Conservation (phyloP, 805 yeast genomes). For the Schizosaccharomyces japonicus region DNA sequence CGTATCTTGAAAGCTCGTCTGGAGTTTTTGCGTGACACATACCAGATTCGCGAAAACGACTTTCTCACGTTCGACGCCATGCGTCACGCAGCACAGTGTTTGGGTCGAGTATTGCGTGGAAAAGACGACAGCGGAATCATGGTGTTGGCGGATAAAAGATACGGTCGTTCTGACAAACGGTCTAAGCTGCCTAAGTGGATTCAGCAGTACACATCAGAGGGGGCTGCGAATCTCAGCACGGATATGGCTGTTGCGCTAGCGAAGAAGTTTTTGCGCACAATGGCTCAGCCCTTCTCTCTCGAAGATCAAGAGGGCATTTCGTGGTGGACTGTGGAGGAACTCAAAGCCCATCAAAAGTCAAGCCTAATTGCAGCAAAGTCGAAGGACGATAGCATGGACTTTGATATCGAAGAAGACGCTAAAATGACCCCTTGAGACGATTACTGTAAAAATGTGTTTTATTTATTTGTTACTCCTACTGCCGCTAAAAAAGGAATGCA, state of each 20-base stretch:
- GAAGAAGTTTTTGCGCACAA: slow-evolving; percentile 66
- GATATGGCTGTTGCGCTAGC: slow-evolving; percentile 95
- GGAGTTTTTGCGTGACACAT: slow-evolving; percentile 80
- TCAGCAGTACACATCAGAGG: slow-evolving; percentile 72
- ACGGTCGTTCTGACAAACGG: slow-evolving; percentile 42
- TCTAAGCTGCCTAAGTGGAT: slow-evolving; percentile 92
- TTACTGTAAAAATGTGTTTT: too few relatives aligned
- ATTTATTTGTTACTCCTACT: too few relatives aligned
- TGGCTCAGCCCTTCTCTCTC: slow-evolving; percentile 82
- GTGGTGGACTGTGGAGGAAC: slow-evolving; percentile 65
- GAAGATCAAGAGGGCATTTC: slow-evolving; percentile 84
- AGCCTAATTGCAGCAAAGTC: background rate
- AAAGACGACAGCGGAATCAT: slow-evolving; percentile 96
- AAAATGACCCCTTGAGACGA: too few relatives aligned
- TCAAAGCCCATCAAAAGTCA: slow-evolving; percentile 27
- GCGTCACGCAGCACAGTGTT: slow-evolving; percentile 98
- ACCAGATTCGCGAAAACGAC: slow-evolving; percentile 78
- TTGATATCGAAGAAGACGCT: background rate
- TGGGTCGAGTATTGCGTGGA: slow-evolving; percentile 91
- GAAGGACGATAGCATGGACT: background rate
- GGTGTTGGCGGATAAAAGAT: slow-evolving; percentile 91
- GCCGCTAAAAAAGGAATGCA: too few relatives aligned
- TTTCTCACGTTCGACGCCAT: slow-evolving; percentile 93
- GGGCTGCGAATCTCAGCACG: slow-evolving; percentile 75
- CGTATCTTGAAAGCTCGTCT: slow-evolving; percentile 69